A percentile compares a stretch with the other conserved stretches of the same genome.
phyloP scores from a whole-genome alignment of 2,329 filamentous ascomycete species.

The Neonectria sp. region DNA sequence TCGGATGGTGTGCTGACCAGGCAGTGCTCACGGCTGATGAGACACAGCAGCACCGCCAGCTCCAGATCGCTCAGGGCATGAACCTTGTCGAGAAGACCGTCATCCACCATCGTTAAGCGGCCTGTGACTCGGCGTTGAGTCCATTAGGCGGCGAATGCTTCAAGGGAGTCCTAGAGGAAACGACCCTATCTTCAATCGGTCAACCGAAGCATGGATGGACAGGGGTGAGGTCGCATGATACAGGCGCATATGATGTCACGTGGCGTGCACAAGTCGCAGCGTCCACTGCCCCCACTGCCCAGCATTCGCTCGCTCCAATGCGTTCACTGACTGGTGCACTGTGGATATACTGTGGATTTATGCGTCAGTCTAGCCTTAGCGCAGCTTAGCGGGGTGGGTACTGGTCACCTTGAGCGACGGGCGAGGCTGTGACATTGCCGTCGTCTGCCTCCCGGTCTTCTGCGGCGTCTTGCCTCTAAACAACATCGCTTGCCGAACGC shows the following conservation, averaged over 20 bases:
- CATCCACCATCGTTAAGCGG: conserved; percentile 70
- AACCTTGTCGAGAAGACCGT: conserved; percentile 76
- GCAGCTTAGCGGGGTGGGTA: conserved; percentile 35
- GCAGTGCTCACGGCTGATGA: conserved; percentile 88
- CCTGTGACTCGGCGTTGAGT: conserved; percentile 36
- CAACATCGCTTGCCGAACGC: conserved; percentile 34
- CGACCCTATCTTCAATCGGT: conserved; percentile 26
- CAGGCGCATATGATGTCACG: conserved; percentile 49
- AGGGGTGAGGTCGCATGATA: conserved; percentile 43
- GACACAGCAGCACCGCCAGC: conserved; percentile 85
- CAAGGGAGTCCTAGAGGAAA: conserved; percentile 5
- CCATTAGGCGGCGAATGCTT: conserved; percentile 45
- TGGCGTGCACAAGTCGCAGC: conserved; percentile 42
- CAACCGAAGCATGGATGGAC: conserved; percentile 20
- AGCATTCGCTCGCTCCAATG: background rate
- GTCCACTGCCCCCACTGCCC: conserved; percentile 21
- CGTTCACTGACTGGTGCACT: background rate
- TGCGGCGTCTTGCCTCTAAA: conserved; percentile 40
- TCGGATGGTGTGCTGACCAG: conserved; percentile 81
- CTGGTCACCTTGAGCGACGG: conserved; percentile 45
- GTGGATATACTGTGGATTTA: conserved; percentile 31
- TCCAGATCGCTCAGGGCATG: conserved; percentile 89
- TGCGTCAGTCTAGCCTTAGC: conserved; percentile 47
- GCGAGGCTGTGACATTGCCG: conserved; percentile 49
- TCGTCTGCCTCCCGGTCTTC: conserved; percentile 40